A percentile compares a stretch with the other conserved stretches of the same genome.
These are phyloP conservation scores for Agaricus sinodeliciosus DNA, from an alignment of 768 basidiomycete species.

Conservation along the genomic window DNA sequence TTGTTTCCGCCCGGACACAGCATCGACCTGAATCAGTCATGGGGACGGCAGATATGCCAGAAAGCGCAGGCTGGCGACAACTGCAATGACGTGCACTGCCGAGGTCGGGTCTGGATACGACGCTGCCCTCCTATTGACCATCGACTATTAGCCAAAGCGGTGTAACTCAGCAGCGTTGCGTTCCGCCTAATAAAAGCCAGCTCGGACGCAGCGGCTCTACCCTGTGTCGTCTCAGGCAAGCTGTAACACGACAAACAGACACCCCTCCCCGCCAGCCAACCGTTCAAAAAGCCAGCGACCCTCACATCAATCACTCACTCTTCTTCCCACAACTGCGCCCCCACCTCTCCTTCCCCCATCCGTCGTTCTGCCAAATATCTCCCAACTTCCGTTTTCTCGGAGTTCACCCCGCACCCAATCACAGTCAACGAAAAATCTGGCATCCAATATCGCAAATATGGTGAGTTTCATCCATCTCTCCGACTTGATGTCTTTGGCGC, in stretches of 20 bases:
- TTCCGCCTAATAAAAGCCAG: background rate
- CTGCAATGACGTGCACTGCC: no score
- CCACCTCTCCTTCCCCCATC: background rate
- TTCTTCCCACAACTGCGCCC: conserved; percentile 8
- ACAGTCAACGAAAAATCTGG: no score
- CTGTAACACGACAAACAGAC: conserved; percentile 10
- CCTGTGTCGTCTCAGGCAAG: conserved; percentile 4
- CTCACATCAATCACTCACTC: conserved; percentile 8
- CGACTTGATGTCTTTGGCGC: no score
- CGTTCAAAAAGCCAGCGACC: conserved; percentile 7
- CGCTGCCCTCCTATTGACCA: no score
- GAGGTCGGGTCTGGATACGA: no score
- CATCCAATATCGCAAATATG: no score
- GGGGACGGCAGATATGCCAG: no score
- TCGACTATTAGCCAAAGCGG: no score
- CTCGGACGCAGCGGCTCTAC: background rate
- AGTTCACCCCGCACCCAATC: no score
- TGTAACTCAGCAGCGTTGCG: no score
- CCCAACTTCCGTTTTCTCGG: background rate
- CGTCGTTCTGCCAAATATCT: background rate
- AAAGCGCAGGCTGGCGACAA: no score
- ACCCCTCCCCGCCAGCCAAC: background rate
- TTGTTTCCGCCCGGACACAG: background rate
- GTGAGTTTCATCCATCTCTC: no score
- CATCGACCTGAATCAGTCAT: background rate